phyloP scores from a whole-genome alignment of 2,329 filamentous ascomycete genomes.

The Arthrobotrys iridis region DNA sequence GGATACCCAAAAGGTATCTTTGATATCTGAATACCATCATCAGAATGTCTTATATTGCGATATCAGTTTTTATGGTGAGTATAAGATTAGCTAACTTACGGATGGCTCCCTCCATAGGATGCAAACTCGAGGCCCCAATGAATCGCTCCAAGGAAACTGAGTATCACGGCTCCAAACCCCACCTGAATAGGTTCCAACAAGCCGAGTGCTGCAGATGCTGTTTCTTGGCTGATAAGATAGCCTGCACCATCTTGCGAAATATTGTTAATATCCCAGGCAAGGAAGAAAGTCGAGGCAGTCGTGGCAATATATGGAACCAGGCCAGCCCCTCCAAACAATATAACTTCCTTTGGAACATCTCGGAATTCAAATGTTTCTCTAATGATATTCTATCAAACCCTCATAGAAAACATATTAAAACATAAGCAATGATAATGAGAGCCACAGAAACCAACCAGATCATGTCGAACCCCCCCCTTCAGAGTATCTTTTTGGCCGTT shows the following conservation, averaged over 20 bases:
- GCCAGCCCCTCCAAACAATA: slow-evolving; percentile 77
- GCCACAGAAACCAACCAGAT: slow-evolving; percentile 67
- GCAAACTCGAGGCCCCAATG: slow-evolving; percentile 72
- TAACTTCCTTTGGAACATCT: slow-evolving; percentile 74
- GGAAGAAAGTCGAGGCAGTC: slow-evolving; percentile 81
- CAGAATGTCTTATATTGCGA: background rate
- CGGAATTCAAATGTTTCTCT: slow-evolving; percentile 75
- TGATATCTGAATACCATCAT: slow-evolving; percentile 64
- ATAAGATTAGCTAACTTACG: background rate
- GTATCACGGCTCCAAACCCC: slow-evolving; percentile 80
- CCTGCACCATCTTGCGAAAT: slow-evolving; percentile 70
- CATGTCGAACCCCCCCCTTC: slow-evolving; percentile 66
- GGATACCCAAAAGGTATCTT: slow-evolving; percentile 83
- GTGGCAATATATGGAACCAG: slow-evolving; percentile 87
- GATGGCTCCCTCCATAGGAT: slow-evolving; percentile 55
- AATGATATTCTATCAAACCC: slow-evolving; percentile 67
- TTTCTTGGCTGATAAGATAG: slow-evolving; percentile 74
- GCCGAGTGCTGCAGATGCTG: slow-evolving; percentile 76
- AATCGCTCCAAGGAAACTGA: slow-evolving; percentile 81
- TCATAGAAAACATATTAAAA: background rate
- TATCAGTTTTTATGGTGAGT: background rate
- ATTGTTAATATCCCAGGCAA: slow-evolving; percentile 83
- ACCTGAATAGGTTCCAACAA: slow-evolving; percentile 87
- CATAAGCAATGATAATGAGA: slow-evolving; percentile 18
- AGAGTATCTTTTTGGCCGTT: slow-evolving; percentile 56